These are phyloP conservation scores for Suaeda aralocaspica DNA, from an alignment of 148 eudicot species.

Conservation along the genomic window DNA sequence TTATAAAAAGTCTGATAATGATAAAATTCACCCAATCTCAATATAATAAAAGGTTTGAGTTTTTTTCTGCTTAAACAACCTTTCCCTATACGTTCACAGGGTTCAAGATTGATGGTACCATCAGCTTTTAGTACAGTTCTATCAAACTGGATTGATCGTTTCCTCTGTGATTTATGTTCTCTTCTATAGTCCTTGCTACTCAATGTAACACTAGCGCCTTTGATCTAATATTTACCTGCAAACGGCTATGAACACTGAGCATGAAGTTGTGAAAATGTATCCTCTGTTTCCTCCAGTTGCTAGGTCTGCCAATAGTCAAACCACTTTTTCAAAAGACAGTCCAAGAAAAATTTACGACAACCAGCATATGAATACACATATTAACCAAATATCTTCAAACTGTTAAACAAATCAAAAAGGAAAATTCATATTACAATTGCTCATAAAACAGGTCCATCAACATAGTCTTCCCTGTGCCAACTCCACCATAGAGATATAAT, in stretches of 20 bases:
- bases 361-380: neutral
- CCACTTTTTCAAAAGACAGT: neutral
- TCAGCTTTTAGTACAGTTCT: neutral
- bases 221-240: slow-evolving; percentile 42
- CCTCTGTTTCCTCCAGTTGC: slow-evolving; percentile 83
- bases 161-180: neutral
- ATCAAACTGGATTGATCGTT: neutral
- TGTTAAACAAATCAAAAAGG: neutral
- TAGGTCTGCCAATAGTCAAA: slow-evolving; percentile 48
- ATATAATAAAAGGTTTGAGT: no score
- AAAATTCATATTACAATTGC: slow-evolving; percentile 58
- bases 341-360: neutral
- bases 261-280: slow-evolving; percentile 98
- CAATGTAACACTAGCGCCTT: neutral
- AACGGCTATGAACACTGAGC: slow-evolving; percentile 84
- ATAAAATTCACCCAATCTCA: no score
- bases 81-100: neutral
- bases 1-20: no score
- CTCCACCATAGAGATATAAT: slow-evolving; percentile 86
- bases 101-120: neutral
- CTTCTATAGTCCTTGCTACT: neutral
- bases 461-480: slow-evolving; percentile 98
- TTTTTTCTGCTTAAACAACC: neutral
- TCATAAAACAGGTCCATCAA: slow-evolving; percentile 86
- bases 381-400: neutral